A percentile compares a stretch with the other conserved stretches of the same genome.
Evolutionary conservation across 2,329 filamentous ascomycete genomes (phyloP).

Genomic region (Xylaria arbuscula): DNA sequence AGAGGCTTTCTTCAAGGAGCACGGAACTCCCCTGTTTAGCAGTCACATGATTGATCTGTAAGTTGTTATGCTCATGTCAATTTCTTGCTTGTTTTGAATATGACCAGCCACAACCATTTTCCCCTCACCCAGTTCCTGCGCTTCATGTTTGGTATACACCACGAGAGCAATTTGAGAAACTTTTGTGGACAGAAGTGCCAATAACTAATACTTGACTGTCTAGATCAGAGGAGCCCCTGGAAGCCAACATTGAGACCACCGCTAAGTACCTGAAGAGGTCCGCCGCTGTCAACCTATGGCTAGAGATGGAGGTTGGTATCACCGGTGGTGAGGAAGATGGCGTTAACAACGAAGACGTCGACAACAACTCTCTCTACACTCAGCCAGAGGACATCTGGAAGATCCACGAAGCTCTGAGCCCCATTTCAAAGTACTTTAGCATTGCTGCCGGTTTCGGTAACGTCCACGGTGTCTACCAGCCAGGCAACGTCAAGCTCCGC

Average conservation of each 20-base stretch:
- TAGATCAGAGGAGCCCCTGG: slow-evolving; percentile 80
- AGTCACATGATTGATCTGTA: slow-evolving; percentile 98
- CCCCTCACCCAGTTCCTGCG: neutral
- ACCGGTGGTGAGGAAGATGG: slow-evolving; percentile 98
- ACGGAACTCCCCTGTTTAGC: slow-evolving; percentile 92
- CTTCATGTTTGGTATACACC: neutral
- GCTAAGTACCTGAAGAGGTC: slow-evolving; percentile 93
- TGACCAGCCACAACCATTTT: neutral
- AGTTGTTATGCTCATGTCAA: neutral
- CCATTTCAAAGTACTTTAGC: slow-evolving; percentile 95
- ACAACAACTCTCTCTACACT: slow-evolving; percentile 96
- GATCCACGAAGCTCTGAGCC: slow-evolving; percentile 86
- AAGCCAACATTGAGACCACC: slow-evolving; percentile 92
- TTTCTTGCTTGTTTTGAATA: neutral
- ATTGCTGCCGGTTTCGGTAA: slow-evolving; percentile 99
- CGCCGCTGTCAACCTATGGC: slow-evolving; percentile 97
- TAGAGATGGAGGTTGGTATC: slow-evolving; percentile 92
- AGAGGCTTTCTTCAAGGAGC: slow-evolving; percentile 92
- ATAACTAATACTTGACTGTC: slow-evolving; percentile 12
- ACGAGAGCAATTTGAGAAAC: neutral
- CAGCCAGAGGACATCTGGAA: slow-evolving; percentile 96
- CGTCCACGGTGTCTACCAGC: slow-evolving; percentile 99
- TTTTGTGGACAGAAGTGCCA: neutral
- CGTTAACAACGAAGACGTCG: slow-evolving; percentile 97
- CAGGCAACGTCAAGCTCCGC: slow-evolving; percentile 95